phyloP scores from a whole-genome alignment of 768 basidiomycete species.

The Lentinula edodes region DNA sequence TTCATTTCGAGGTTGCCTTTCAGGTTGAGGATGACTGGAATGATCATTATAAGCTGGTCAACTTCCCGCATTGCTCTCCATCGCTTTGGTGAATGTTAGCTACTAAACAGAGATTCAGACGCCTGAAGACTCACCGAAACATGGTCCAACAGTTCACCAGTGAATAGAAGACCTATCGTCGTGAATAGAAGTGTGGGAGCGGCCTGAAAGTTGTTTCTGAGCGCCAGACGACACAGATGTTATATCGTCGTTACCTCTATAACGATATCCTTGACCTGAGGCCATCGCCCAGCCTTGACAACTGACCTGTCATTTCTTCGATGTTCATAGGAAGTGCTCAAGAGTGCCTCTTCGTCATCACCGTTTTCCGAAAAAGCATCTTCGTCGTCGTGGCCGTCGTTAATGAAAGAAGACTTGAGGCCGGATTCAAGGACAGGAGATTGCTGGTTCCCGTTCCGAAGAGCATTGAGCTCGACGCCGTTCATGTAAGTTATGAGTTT shows the following conservation, averaged over 20 bases:
- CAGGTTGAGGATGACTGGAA: slow-evolving; percentile 90
- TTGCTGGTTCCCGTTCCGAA: slow-evolving; percentile 25
- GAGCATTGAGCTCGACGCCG: slow-evolving; percentile 17
- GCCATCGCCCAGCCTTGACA: slow-evolving; percentile 34
- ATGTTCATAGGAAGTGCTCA: slow-evolving; percentile 11
- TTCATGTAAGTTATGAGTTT: neutral
- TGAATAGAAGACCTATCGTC: slow-evolving; percentile 79
- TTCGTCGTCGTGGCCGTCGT: slow-evolving; percentile 45
- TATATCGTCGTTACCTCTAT: slow-evolving; percentile 48
- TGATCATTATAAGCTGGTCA: slow-evolving; percentile 94
- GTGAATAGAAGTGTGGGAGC: slow-evolving; percentile 84
- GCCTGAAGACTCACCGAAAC: slow-evolving; percentile 59
- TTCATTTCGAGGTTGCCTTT: slow-evolving; percentile 99
- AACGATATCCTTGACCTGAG: slow-evolving; percentile 56
- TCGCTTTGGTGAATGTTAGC: slow-evolving; percentile 35
- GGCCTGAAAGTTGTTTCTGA: slow-evolving; percentile 43
- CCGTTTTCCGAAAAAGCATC: slow-evolving; percentile 31
- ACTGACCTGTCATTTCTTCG: neutral
- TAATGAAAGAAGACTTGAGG: neutral
- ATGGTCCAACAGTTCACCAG: slow-evolving; percentile 83
- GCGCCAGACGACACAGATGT: neutral
- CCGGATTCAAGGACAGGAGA: neutral
- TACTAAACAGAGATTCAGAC: neutral
- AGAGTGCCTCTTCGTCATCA: slow-evolving; percentile 51
- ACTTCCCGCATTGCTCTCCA: slow-evolving; percentile 89